A percentile compares a stretch with the other conserved stretches of the same genome.
phyloP scores from a whole-genome alignment of 192 early-diverging fungal genomes.

The Obelidium mucronatum region DNA sequence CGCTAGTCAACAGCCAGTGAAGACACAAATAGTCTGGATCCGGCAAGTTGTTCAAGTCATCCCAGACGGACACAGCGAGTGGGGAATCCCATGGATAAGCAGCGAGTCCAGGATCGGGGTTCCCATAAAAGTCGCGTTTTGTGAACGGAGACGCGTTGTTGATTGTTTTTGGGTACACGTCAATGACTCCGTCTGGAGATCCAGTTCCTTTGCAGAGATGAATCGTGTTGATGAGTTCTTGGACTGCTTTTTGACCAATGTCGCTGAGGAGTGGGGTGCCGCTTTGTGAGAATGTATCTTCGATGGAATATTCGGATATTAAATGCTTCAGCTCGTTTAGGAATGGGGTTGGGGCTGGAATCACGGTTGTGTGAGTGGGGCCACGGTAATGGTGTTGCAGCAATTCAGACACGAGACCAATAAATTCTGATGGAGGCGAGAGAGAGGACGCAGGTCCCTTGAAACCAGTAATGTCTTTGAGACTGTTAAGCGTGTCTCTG shows the following conservation, averaged over 20 bases:
- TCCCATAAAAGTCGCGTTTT: not conserved
- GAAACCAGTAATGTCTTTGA: slow-evolving; percentile 15
- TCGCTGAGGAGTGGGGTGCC: slow-evolving; percentile 2
- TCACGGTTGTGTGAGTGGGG: slow-evolving; percentile 26
- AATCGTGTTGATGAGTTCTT: not conserved
- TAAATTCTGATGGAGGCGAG: slow-evolving; percentile 16
- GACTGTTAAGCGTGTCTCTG: slow-evolving; percentile 19
- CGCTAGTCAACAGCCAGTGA: slow-evolving; percentile 26
- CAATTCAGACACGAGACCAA: slow-evolving; percentile 40
- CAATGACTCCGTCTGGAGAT: not conserved
- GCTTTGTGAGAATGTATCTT: not conserved
- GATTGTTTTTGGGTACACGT: not conserved
- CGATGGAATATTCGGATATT: slow-evolving; percentile 41
- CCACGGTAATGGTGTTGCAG: slow-evolving; percentile 42
- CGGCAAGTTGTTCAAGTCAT: slow-evolving; percentile 1
- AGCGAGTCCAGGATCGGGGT: not conserved
- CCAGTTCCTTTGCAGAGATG: not conserved
- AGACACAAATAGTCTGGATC: not conserved
- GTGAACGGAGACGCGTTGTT: not conserved
- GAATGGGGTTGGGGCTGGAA: slow-evolving; percentile 44
- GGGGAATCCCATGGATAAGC: not conserved
- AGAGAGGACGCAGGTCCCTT: not conserved
- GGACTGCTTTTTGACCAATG: not conserved
- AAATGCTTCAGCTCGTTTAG: slow-evolving; percentile 39
- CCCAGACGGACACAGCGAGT: not conserved